These are phyloP conservation scores for Aspergillus sergii DNA, from an alignment of 2,329 filamentous ascomycete species.

Conservation along the genomic window DNA sequence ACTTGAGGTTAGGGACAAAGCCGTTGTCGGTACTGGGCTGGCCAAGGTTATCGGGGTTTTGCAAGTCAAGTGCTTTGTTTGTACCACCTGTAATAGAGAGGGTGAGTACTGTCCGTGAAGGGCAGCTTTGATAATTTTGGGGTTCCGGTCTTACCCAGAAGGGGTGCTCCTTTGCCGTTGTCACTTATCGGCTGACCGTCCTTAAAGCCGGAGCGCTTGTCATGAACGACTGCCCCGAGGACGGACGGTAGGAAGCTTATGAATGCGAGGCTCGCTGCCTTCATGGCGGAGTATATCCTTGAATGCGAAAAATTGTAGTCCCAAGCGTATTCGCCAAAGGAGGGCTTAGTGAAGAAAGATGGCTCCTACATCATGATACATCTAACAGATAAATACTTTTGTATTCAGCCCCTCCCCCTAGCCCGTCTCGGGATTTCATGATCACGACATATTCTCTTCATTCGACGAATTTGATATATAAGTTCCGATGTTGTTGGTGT, in stretches of 20 bases:
- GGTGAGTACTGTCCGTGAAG: not conserved
- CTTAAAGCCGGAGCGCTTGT: constrained; percentile 42
- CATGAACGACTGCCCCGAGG: not conserved
- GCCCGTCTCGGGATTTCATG: not conserved
- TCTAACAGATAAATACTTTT: not conserved
- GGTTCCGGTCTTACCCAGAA: constrained; percentile 46
- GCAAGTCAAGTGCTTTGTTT: not conserved
- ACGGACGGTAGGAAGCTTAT: not conserved
- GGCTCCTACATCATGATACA: not conserved
- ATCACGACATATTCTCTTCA: not conserved
- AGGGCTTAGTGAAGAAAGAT: not conserved
- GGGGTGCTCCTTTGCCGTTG: constrained; percentile 54
- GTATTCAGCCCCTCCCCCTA: not conserved
- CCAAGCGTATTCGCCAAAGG: not conserved
- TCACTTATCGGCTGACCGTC: constrained; percentile 59
- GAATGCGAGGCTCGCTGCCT: not conserved
- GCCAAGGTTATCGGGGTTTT: constrained; percentile 60
- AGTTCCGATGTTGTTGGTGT: not conserved
- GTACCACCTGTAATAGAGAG: not conserved
- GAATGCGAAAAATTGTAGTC: not conserved
- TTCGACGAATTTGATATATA: not conserved
- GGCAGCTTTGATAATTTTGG: no score
- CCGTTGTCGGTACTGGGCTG: constrained; percentile 65
- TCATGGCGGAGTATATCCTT: not conserved
- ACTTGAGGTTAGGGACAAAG: constrained; percentile 67